These are phyloP conservation scores for Mucor mucedo DNA, from an alignment of 371 early-diverging fungal genomes.

Conservation along the genomic window DNA sequence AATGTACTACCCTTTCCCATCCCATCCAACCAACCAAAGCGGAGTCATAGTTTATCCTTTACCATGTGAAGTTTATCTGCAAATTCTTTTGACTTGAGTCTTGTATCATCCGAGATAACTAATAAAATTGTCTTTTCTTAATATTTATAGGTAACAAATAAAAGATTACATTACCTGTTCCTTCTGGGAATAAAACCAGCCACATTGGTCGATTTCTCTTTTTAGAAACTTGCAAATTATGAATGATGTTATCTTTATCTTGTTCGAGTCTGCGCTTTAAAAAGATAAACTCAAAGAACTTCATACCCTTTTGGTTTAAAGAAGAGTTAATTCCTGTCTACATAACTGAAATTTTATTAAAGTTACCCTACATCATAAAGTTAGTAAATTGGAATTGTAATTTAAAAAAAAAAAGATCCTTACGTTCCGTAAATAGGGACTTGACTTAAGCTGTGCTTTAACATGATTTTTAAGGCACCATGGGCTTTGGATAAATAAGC, in stretches of 20 bases:
- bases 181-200: conserved; percentile 93
- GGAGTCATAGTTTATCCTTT: conserved; percentile 20
- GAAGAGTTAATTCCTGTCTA: not conserved
- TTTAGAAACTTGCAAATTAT: conserved; percentile 39
- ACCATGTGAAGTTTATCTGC: conserved; percentile 61
- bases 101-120: conserved; percentile 61
- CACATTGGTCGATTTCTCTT: conserved; percentile 67
- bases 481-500: conserved; percentile 71
- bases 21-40: not conserved
- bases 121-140: not conserved
- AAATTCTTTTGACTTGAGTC: conserved; percentile 52
- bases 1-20: not conserved
- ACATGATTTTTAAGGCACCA: conserved; percentile 82
- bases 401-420: conserved; percentile 25
- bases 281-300: conserved; percentile 86
- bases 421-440: conserved; percentile 87
- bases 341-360: too few relatives aligned
- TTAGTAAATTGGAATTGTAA: not conserved
- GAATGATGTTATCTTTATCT: conserved; percentile 68
- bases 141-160: not conserved
- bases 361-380: conserved; percentile 21
- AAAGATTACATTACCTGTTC: conserved; percentile 59
- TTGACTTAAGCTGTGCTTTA: conserved; percentile 77
- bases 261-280: conserved; percentile 79
- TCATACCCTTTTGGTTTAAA: conserved; percentile 73